Conservation (phyloP, 441 rosid genomes). For the Kokia cookei region DNA sequence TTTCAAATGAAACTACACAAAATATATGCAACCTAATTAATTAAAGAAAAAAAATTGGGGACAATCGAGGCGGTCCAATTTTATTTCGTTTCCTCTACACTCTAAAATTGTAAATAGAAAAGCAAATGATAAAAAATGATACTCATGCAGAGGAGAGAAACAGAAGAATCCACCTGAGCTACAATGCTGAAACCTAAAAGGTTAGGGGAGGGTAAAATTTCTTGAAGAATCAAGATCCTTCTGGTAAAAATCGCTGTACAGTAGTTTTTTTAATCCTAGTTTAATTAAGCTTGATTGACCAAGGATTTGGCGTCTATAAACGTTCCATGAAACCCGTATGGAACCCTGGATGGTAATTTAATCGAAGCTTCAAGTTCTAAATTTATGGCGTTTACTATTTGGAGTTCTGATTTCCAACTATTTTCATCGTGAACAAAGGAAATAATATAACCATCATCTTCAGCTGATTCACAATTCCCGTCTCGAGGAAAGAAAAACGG, state of each 20-base stretch:
- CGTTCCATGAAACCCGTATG: constrained; percentile 82
- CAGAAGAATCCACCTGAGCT: constrained; percentile 8
- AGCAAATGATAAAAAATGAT: not conserved
- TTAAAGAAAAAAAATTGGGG: not conserved
- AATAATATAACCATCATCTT: constrained; percentile 65
- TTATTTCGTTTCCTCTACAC: not conserved
- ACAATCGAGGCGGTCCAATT: not conserved
- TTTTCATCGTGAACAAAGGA: constrained; percentile 67
- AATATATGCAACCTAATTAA: not conserved
- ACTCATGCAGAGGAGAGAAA: not conserved
- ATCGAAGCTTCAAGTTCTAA: constrained; percentile 49
- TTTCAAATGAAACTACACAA: no score
- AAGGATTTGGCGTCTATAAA: constrained; percentile 49
- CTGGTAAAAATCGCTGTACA: constrained; percentile 2
- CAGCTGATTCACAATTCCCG: constrained; percentile 20
- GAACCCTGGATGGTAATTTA: constrained; percentile 65
- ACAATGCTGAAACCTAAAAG: not conserved
- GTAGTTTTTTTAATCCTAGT: not conserved
- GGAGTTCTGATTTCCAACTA: constrained; percentile 61
- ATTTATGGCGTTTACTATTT: constrained; percentile 51
- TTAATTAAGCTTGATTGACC: constrained; percentile 31
- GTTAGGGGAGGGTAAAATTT: not conserved
- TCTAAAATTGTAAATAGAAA: no score
- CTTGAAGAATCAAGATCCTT: not conserved
- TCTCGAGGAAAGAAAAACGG: constrained; percentile 59